phyloP scores from a whole-genome alignment of 2,329 filamentous ascomycete genomes.

The Fusarium paranaense region DNA sequence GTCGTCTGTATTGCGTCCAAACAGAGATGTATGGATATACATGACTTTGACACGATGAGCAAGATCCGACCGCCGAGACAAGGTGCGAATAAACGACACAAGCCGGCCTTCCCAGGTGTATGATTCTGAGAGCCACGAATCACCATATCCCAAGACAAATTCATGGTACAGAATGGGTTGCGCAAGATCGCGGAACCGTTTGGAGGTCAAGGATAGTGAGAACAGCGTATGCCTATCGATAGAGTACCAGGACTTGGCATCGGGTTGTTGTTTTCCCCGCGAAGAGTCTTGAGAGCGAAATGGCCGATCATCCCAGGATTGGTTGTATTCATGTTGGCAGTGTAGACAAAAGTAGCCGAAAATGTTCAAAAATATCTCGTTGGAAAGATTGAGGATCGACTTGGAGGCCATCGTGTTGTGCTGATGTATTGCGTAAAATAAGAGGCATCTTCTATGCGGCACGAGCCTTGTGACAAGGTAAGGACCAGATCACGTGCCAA shows the following conservation, averaged over 20 bases:
- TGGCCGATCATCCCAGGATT: not conserved
- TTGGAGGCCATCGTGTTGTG: not conserved
- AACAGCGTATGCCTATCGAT: not conserved
- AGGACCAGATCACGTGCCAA: not conserved
- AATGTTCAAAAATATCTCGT: not conserved
- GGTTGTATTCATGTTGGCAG: not conserved
- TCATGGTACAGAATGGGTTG: slow-evolving; percentile 8
- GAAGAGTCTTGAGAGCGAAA: not conserved
- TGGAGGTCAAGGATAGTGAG: slow-evolving; percentile 1
- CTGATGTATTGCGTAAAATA: not conserved
- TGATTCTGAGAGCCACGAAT: not conserved
- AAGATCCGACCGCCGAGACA: not conserved
- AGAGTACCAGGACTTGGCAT: not conserved
- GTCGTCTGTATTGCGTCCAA: rapidly evolving
- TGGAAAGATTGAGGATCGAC: not conserved
- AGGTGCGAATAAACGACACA: slow-evolving; percentile 6
- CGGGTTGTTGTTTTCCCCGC: not conserved
- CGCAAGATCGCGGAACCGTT: not conserved
- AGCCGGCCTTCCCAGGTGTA: slow-evolving; percentile 1
- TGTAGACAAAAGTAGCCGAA: slow-evolving; percentile 4
- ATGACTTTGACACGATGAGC: not conserved
- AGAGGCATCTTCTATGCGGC: not conserved
- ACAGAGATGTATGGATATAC: not conserved
- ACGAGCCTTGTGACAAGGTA: not conserved
- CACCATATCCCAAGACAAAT: slow-evolving; percentile 15